phyloP scores from a whole-genome alignment of 2,329 filamentous ascomycete species.

The Penicillium glabrum region DNA sequence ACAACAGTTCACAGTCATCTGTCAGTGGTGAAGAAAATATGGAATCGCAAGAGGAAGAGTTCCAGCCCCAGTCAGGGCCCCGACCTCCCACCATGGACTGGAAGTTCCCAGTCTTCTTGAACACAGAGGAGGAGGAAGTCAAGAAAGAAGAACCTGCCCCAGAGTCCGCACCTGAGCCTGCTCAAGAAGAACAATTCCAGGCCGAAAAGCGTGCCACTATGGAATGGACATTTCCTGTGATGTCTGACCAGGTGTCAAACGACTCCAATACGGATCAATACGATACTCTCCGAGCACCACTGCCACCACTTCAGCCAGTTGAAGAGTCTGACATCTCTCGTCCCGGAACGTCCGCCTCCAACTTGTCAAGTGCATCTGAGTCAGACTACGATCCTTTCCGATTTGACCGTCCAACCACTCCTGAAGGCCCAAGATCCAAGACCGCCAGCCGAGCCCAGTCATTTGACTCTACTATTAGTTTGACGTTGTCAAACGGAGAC shows the following conservation, averaged over 20 bases:
- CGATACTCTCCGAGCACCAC: conserved; percentile 34
- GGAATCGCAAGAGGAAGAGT: conserved; percentile 29
- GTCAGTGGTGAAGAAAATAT: conserved; percentile 28
- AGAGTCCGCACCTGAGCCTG: conserved; percentile 1
- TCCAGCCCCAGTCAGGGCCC: conserved; percentile 36
- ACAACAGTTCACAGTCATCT: conserved; percentile 33
- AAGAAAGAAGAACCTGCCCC: not conserved
- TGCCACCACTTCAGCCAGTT: conserved; percentile 16
- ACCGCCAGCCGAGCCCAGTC: not conserved
- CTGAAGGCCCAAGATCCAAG: conserved; percentile 10
- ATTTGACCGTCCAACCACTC: conserved; percentile 37
- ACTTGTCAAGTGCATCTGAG: conserved; percentile 35
- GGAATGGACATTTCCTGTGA: conserved; percentile 57
- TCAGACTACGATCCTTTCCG: conserved; percentile 45
- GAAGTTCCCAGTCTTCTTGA: conserved; percentile 42
- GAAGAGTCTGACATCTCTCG: conserved; percentile 34
- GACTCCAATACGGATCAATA: conserved; percentile 21
- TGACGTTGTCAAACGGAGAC: conserved; percentile 11
- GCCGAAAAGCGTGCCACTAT: conserved; percentile 44
- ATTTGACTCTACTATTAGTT: not conserved
- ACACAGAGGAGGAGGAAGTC: conserved; percentile 15
- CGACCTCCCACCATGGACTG: conserved; percentile 49
- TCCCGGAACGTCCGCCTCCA: conserved; percentile 40
- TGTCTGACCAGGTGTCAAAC: conserved; percentile 25
- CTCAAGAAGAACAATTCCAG: conserved; percentile 23